A percentile compares a stretch with the other conserved stretches of the same genome.
phyloP scores from a whole-genome alignment of 441 rosid species.

The Theobroma grandiflorum region DNA sequence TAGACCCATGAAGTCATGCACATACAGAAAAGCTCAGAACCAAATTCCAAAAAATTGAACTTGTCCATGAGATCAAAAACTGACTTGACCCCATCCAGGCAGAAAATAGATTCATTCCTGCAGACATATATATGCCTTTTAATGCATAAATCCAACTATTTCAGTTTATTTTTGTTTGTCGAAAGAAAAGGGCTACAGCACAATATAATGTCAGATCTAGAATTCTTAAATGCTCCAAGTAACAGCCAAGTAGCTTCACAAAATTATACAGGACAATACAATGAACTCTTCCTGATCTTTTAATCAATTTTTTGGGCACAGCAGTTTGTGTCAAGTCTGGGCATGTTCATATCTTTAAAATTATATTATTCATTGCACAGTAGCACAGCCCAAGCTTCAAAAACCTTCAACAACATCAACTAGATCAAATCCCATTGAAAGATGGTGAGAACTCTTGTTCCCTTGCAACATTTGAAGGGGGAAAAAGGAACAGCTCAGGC shows the following conservation, averaged over 20 bases:
- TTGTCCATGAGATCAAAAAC: background rate
- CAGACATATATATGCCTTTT: background rate
- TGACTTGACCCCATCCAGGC: background rate
- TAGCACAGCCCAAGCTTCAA: background rate
- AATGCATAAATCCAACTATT: background rate
- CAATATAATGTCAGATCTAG: background rate
- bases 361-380: background rate
- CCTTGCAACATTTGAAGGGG: background rate
- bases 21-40: background rate
- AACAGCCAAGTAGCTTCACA: background rate
- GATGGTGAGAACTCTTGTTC: background rate
- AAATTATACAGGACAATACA: background rate
- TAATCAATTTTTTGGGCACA: conserved; percentile 1
- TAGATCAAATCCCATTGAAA: conserved; percentile 9
- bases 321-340: conserved; percentile 9
- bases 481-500: background rate
- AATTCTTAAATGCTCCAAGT: background rate
- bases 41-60: background rate
- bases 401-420: background rate
- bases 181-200: background rate
- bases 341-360: background rate
- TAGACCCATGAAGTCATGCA: background rate
- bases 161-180: background rate
- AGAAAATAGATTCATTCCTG: background rate
- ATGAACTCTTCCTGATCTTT: background rate